These are phyloP conservation scores for Puccinia hordei DNA, from an alignment of 1,284 basidiomycete species.

Conservation along the genomic window DNA sequence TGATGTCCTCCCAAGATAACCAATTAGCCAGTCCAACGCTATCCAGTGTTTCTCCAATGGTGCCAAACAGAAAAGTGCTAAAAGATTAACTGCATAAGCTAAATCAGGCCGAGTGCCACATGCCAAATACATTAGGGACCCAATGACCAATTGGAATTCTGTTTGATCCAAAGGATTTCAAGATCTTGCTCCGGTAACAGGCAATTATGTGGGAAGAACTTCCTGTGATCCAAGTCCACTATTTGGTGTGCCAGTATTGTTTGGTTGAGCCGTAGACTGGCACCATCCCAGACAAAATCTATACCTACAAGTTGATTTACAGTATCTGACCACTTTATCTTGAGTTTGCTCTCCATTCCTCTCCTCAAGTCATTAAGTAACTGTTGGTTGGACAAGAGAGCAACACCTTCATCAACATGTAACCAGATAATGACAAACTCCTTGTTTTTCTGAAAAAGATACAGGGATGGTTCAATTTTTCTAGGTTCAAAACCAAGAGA, in stretches of 20 bases:
- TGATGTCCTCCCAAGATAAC: constrained; percentile 15
- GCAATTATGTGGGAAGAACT: neutral
- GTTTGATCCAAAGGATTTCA: neutral
- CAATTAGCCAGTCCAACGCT: too few relatives aligned
- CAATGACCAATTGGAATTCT: neutral
- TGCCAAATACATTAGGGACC: constrained; percentile 12
- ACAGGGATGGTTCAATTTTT: neutral
- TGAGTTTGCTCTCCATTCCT: neutral
- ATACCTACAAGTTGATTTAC: constrained; percentile 3
- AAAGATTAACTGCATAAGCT: too few relatives aligned
- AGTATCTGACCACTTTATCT: neutral
- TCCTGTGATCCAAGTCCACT: neutral
- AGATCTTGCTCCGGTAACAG: neutral
- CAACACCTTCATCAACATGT: constrained; percentile 2
- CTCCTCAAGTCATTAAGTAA: too few relatives aligned
- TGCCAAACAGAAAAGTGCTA: too few relatives aligned
- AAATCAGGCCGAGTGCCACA: neutral
- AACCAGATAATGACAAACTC: neutral
- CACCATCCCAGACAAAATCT: neutral
- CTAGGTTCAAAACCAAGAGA: neutral
- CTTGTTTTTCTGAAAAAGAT: neutral
- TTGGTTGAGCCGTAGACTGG: neutral
- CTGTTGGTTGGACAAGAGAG: neutral
- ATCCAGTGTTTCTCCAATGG: too few relatives aligned
- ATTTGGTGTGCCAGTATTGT: neutral